Base-by-base conservation (phyloP, 495 filamentous ascomycete genomes). In the Penicillium ucsense region DNA sequence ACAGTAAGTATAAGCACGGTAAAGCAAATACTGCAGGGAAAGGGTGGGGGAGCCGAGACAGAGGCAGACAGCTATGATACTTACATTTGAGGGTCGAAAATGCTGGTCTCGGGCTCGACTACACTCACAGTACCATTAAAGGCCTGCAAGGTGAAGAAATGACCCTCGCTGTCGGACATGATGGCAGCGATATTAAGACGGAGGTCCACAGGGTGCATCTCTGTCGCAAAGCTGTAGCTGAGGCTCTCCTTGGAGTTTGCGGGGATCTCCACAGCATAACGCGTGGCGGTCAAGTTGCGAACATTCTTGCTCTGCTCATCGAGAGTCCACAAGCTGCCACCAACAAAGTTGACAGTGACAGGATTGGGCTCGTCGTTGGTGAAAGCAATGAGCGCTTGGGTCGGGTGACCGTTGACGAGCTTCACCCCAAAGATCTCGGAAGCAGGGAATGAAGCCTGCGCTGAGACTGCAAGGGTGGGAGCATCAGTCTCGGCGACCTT, bases 41-140 rank as follows among this genome's bases (percentile, higher is more conserved):
- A 12, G 3, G 9, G 27, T 35, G 40, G 29, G 9, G 11, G 27
- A 11, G 3, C 6, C 35, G 38, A 46, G 38, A 35, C 43, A 39
- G 43, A 37, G 47, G 35, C 39, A 20, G 20, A 20, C 20, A 20
- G 20, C 20, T 20, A 20, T 43, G 63, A 20, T 10, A 35, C 81
- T 73, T 75, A 95, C 91, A 95, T 91, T 63, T 96, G 91, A 45
- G 92, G 92, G 64, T 98, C 92, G 55, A 98, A 85, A 62, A 98
- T 78, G 75, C 84, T 91, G 50, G 83, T 88, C 50, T 94, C 89
- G 3, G 89, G 81, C 70, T 98, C 92, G 28, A 96, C 88, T 46
- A 98, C 81, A 68, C 75, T 84, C 50, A 95, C 89, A 32, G 86
- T 85, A 61, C 84, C 85, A 64, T 94, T 89, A 75, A 85, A 91